phyloP scores from a whole-genome alignment of 805 yeast species.

The Sungouiozyma intestinalis region DNA sequence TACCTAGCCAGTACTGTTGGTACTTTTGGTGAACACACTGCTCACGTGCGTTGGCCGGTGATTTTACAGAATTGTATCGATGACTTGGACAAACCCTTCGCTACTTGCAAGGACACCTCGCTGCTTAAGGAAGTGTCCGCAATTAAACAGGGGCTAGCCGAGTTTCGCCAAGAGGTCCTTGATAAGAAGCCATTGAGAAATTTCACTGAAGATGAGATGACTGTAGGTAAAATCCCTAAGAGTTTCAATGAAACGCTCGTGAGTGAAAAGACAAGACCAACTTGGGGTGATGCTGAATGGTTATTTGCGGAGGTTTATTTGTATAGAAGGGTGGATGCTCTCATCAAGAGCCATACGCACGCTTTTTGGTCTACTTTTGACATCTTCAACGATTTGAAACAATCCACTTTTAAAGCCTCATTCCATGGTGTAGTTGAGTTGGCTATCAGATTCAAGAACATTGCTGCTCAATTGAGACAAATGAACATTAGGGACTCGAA shows the following conservation, averaged over 20 bases:
- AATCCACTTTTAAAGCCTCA: conserved; percentile 65
- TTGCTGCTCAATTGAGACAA: conserved; percentile 24
- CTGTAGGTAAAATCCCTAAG: conserved; percentile 34
- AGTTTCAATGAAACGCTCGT: conserved; percentile 49
- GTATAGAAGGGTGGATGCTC: conserved; percentile 52
- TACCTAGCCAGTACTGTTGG: conserved; percentile 58
- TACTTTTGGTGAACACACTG: conserved; percentile 78
- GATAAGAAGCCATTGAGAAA: conserved; percentile 34
- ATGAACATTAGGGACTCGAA: background rate
- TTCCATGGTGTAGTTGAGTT: conserved; percentile 70
- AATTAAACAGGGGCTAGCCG: conserved; percentile 34
- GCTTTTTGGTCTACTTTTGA: conserved; percentile 46
- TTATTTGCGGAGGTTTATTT: conserved; percentile 74
- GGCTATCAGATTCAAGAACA: conserved; percentile 49
- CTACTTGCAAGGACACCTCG: conserved; percentile 17
- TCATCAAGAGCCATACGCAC: conserved; percentile 28
- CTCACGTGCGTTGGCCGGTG: conserved; percentile 77
- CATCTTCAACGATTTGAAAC: conserved; percentile 60
- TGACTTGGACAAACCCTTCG: conserved; percentile 40
- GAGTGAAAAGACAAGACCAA: conserved; percentile 9
- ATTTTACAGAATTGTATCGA: conserved; percentile 58
- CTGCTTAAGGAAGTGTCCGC: conserved; percentile 36
- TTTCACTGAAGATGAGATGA: conserved; percentile 33
- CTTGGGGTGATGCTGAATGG: conserved; percentile 91
- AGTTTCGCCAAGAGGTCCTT: conserved; percentile 36